phyloP scores from a whole-genome alignment of 192 early-diverging fungal genomes.

The Geranomyces michiganensis region DNA sequence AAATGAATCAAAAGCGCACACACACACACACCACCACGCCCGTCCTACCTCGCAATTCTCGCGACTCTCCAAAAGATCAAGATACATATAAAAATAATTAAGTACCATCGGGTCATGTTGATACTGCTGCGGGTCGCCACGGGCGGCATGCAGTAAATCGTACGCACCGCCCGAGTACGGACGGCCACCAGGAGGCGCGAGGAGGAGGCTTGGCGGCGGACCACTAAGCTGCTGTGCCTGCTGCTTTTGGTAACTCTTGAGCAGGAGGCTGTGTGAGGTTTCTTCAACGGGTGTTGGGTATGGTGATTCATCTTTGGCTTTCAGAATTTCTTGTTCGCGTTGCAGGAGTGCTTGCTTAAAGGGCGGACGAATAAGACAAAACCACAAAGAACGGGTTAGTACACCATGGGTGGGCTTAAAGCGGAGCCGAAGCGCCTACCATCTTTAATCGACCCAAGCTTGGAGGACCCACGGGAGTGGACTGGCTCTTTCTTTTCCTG shows the following conservation, averaged over 20 bases:
- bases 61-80: constrained; percentile 19
- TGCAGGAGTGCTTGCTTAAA: constrained; percentile 13
- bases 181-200: neutral
- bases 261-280: constrained; percentile 22
- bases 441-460: constrained; percentile 23
- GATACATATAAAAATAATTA: constrained; percentile 31
- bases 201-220: neutral
- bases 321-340: constrained; percentile 27
- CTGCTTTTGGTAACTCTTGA: constrained; percentile 20
- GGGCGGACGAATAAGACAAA: neutral
- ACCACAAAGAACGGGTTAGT: neutral
- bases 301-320: constrained; percentile 27
- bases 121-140: neutral
- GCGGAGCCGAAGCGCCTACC: too few relatives aligned
- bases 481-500: constrained; percentile 10
- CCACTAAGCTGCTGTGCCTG: neutral
- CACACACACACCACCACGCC: too few relatives aligned
- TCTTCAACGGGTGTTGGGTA: constrained; percentile 35
- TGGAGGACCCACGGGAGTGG: neutral
- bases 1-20: too few relatives aligned
- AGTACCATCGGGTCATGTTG: constrained; percentile 12
- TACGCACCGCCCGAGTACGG: neutral
- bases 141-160: neutral
- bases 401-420: too few relatives aligned
- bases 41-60: constrained; percentile 14